Percentiles rank a stretch among this genome's conserved stretches.
Evolutionary conservation across 176 grass and related monocot species (phyloP).

Genomic region (Oryza officinalis): DNA sequence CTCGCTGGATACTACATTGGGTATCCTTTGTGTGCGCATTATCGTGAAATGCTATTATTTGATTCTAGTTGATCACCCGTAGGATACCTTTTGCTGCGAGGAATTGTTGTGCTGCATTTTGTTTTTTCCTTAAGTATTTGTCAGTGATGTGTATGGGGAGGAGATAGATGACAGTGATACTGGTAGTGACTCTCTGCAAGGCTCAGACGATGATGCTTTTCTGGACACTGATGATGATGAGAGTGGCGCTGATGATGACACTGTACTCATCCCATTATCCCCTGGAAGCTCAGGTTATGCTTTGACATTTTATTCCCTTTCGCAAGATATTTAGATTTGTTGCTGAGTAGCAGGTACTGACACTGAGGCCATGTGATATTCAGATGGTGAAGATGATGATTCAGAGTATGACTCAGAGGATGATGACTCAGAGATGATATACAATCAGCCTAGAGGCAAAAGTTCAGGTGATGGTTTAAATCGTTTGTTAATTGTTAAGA

Average conservation of each 20-base stretch:
- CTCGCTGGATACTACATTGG: constrained; percentile 65
- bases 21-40: constrained; percentile 62
- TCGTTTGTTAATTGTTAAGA: not conserved
- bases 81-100: not conserved
- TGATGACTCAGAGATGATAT: constrained; percentile 66
- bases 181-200: constrained; percentile 38
- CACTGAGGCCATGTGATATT: not conserved
- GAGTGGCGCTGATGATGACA: constrained; percentile 14
- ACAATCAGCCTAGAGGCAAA: constrained; percentile 45
- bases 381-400: constrained; percentile 54
- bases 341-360: not conserved
- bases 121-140: constrained; percentile 47
- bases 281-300: not conserved
- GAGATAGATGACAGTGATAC: constrained; percentile 67
- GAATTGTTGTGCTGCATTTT: not conserved
- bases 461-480: constrained; percentile 59
- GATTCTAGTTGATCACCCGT: not conserved
- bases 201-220: constrained; percentile 51
- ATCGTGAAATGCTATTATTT: not conserved
- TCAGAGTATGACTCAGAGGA: constrained; percentile 71
- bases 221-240: constrained; percentile 13
- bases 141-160: constrained; percentile 60
- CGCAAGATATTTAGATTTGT: not conserved
- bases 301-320: constrained; percentile 6
- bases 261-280: not conserved